A percentile compares a stretch with the other conserved stretches of the same genome.
Conservation (phyloP, 2,329 filamentous ascomycete species). For the Aspergillus ustus region DNA sequence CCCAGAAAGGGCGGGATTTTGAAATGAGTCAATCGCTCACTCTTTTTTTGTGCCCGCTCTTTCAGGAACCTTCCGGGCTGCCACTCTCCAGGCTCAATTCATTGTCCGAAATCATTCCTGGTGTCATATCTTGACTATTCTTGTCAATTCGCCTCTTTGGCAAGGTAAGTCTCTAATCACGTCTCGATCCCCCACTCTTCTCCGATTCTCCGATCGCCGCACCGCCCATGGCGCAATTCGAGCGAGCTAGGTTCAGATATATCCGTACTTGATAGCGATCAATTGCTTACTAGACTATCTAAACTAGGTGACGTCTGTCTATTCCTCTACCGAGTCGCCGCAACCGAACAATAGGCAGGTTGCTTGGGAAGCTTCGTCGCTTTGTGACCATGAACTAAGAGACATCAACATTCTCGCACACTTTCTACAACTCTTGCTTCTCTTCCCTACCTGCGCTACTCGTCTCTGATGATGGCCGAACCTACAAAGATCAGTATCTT, state of each 20-base stretch:
- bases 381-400: conserved; percentile 24
- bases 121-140: neutral
- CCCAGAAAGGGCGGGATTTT: conserved; percentile 12
- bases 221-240: conserved; percentile 5
- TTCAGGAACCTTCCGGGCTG: conserved; percentile 1
- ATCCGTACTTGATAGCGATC: neutral
- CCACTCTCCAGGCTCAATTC: conserved; percentile 8
- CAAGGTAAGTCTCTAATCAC: conserved; percentile 7
- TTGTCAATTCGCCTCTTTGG: neutral
- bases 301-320: conserved; percentile 1
- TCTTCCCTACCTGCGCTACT: conserved; percentile 9
- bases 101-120: neutral
- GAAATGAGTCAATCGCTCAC: conserved; percentile 18
- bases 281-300: neutral
- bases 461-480: conserved; percentile 36
- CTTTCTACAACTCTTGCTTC: conserved; percentile 16
- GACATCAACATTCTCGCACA: conserved; percentile 16
- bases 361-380: conserved; percentile 15
- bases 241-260: neutral
- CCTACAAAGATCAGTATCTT: conserved; percentile 77
- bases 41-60: conserved; percentile 11
- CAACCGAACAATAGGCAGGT: conserved; percentile 2
- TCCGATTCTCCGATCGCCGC: conserved; percentile 8
- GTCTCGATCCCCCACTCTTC: neutral
- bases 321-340: neutral